Conservation (phyloP, 805 yeast species). For the Ogataea dorogensis region DNA sequence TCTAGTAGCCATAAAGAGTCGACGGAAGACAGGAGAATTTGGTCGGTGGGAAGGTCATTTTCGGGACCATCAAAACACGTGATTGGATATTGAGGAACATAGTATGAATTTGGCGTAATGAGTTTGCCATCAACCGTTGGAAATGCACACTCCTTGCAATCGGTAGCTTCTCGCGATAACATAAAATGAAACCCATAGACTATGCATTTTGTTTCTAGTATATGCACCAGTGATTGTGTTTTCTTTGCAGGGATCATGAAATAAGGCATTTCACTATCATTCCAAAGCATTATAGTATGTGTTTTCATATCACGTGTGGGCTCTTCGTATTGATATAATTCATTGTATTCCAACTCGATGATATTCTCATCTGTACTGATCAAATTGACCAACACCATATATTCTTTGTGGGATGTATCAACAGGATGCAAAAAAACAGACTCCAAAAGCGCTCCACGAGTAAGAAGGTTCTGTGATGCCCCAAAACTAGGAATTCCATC, state of each 20-base stretch:
- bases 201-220: constrained; percentile 26
- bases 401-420: constrained; percentile 16
- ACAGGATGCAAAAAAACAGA: constrained; percentile 24
- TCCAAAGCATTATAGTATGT: constrained; percentile 24
- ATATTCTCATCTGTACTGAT: constrained; percentile 23
- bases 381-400: constrained; percentile 25
- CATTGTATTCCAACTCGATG: constrained; percentile 25
- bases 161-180: constrained; percentile 29
- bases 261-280: constrained; percentile 29
- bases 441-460: constrained; percentile 26
- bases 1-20: constrained; percentile 28
- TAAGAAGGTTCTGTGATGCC: constrained; percentile 22
- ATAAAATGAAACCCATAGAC: constrained; percentile 27
- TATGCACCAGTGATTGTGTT: constrained; percentile 27
- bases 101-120: constrained; percentile 23
- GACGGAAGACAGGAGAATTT: constrained; percentile 28
- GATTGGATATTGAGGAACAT: constrained; percentile 24
- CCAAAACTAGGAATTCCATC: constrained; percentile 20
- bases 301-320: constrained; percentile 19
- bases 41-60: constrained; percentile 25
- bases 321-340: constrained; percentile 20
- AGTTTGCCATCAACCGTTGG: constrained; percentile 7
- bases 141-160: constrained; percentile 19
- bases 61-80: constrained; percentile 19
- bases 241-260: constrained; percentile 26